phyloP scores from a whole-genome alignment of 495 filamentous ascomycete genomes.

The Friedmanniomyces simplex region DNA sequence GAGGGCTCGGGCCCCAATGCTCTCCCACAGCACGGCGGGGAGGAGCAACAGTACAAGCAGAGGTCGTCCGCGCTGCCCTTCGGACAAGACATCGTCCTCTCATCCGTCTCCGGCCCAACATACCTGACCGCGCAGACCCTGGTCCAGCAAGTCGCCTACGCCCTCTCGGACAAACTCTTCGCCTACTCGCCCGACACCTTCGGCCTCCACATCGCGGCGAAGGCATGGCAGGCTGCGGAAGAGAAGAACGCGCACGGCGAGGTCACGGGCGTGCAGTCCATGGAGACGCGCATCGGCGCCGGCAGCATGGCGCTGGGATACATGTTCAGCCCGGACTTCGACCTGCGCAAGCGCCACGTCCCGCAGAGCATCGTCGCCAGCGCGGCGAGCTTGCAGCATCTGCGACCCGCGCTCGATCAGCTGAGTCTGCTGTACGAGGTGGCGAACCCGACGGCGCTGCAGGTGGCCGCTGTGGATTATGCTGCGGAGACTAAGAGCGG shows the following conservation, averaged over 20 bases:
- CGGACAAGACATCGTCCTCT: constrained; percentile 44
- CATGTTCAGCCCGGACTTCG: constrained; percentile 92
- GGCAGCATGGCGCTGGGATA: constrained; percentile 90
- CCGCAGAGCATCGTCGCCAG: constrained; percentile 84
- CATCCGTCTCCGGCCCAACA: constrained; percentile 72
- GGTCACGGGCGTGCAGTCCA: constrained; percentile 59
- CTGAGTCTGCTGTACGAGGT: constrained; percentile 78
- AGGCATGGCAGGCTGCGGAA: constrained; percentile 55
- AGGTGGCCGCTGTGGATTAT: constrained; percentile 91
- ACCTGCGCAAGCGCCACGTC: constrained; percentile 77
- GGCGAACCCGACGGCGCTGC: constrained; percentile 82
- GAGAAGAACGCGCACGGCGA: constrained; percentile 75
- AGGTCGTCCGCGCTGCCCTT: constrained; percentile 53
- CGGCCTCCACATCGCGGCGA: constrained; percentile 71
- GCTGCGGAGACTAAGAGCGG: constrained; percentile 49
- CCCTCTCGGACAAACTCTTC: constrained; percentile 90
- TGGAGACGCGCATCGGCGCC: constrained; percentile 83
- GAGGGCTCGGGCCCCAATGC: constrained; percentile 13
- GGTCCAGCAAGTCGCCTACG: constrained; percentile 90
- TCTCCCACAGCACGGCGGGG: neutral
- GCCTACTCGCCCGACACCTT: constrained; percentile 91
- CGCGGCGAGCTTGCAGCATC: constrained; percentile 64
- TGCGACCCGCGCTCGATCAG: constrained; percentile 80
- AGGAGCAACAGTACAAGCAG: neutral
- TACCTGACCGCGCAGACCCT: constrained; percentile 86